Conservation (phyloP, 2,329 filamentous ascomycete species). For the Phialocephala sp. region DNA sequence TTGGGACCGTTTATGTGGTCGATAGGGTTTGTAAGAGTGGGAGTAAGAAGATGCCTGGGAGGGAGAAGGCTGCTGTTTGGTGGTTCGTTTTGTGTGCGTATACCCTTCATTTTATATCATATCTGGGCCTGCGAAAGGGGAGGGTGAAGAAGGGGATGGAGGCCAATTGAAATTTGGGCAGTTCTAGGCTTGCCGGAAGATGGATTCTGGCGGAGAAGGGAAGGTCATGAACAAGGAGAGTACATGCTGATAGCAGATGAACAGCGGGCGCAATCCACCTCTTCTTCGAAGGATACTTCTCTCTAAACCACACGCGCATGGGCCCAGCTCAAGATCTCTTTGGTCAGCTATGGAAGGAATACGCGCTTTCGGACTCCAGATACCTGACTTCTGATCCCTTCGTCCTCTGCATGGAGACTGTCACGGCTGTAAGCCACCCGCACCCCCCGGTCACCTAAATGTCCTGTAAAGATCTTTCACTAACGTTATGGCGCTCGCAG, state of each 20-base stretch:
- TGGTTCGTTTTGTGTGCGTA: slow-evolving; percentile 78
- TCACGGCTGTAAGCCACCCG: slow-evolving; percentile 50
- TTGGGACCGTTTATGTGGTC: slow-evolving; percentile 58
- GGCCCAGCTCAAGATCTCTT: slow-evolving; percentile 50
- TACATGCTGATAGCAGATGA: slow-evolving; percentile 27
- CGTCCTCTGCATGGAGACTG: slow-evolving; percentile 60
- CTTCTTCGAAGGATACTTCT: slow-evolving; percentile 52
- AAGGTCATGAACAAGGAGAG: slow-evolving; percentile 47
- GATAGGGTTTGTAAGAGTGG: slow-evolving; percentile 55
- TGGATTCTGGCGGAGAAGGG: not conserved
- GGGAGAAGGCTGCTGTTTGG: slow-evolving; percentile 65
- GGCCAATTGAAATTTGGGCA: not conserved
- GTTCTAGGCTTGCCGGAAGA: not conserved
- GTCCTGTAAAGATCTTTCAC: not conserved
- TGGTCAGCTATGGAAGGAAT: slow-evolving; percentile 63
- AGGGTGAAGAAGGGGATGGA: no score
- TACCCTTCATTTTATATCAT: slow-evolving; percentile 43
- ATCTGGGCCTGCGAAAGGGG: no score
- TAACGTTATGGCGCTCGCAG: slow-evolving; percentile 41
- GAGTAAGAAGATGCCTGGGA: slow-evolving; percentile 47
- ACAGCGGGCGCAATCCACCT: slow-evolving; percentile 42
- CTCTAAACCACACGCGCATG: slow-evolving; percentile 50
- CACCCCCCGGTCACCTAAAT: not conserved
- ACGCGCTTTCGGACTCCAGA: slow-evolving; percentile 61
- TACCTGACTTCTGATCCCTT: slow-evolving; percentile 60